Evolutionary conservation across 1,284 basidiomycete genomes (phyloP).

Genomic region (Heliocybe sulcata): DNA sequence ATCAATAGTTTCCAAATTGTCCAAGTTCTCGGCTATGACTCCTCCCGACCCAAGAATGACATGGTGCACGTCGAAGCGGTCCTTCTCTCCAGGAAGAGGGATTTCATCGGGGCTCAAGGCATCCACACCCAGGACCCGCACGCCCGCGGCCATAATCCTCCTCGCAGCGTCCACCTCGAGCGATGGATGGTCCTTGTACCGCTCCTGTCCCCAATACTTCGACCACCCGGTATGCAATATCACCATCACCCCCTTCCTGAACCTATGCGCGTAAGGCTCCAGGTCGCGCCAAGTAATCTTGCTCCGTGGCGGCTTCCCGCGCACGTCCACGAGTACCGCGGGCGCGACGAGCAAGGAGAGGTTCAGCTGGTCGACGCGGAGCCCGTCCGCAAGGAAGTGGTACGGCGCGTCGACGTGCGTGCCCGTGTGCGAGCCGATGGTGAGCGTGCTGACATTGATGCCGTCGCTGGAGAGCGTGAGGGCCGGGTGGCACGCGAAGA

Average conservation of each 20-base stretch:
- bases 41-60: slow-evolving; percentile 10
- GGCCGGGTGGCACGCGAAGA: slow-evolving; percentile 12
- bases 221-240: slow-evolving; percentile 19
- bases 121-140: slow-evolving; percentile 16
- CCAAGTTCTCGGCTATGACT: slow-evolving; percentile 13
- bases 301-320: slow-evolving; percentile 8
- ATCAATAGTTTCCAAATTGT: slow-evolving; percentile 7
- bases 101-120: slow-evolving; percentile 21
- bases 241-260: slow-evolving; percentile 9
- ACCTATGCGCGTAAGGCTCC: slow-evolving; percentile 6
- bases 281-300: slow-evolving; percentile 16
- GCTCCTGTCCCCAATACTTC: slow-evolving; percentile 11
- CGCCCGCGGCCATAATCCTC: slow-evolving; percentile 11
- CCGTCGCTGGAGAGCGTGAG: slow-evolving; percentile 12
- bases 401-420: slow-evolving; percentile 19
- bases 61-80: slow-evolving; percentile 9
- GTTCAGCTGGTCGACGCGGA: slow-evolving; percentile 13
- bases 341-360: slow-evolving; percentile 14
- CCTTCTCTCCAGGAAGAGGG: neutral
- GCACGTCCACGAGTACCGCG: slow-evolving; percentile 15
- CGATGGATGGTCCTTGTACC: slow-evolving; percentile 14
- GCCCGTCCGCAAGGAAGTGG: slow-evolving; percentile 15
- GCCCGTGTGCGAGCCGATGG: slow-evolving; percentile 18
- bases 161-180: slow-evolving; percentile 12
- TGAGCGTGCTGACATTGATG: slow-evolving; percentile 12